A percentile compares a stretch with the other conserved stretches of the same genome.
These are phyloP conservation scores for Xylaria venustula DNA, from an alignment of 495 filamentous ascomycete genomes.

Conservation along the genomic window DNA sequence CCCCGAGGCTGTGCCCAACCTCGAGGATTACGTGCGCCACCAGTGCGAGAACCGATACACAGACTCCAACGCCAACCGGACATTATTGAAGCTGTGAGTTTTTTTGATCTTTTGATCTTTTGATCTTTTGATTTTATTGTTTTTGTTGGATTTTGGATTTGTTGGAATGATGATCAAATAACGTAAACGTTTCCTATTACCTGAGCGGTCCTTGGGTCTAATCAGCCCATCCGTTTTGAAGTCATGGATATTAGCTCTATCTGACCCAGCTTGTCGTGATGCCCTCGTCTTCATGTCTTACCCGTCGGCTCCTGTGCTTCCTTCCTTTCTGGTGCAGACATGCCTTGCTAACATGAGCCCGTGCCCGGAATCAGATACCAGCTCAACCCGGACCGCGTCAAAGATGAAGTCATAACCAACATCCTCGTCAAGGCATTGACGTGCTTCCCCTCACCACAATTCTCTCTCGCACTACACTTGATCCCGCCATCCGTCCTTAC, in stretches of 20 bases:
- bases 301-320: not conserved
- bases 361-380: slow-evolving; percentile 69
- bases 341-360: slow-evolving; percentile 12
- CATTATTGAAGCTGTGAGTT: slow-evolving; percentile 95
- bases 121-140: no score
- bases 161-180: slow-evolving; percentile 65
- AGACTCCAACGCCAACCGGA: slow-evolving; percentile 95
- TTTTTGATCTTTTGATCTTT: not conserved
- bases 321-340: not conserved
- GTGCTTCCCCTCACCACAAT: slow-evolving; percentile 95
- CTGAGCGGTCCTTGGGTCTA: slow-evolving; percentile 58
- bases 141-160: no score
- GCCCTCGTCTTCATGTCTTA: not conserved
- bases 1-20: slow-evolving; percentile 87
- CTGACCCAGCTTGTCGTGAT: slow-evolving; percentile 50
- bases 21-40: slow-evolving; percentile 91
- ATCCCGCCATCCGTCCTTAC: slow-evolving; percentile 57
- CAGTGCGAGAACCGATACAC: slow-evolving; percentile 94
- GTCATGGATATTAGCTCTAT: slow-evolving; percentile 61
- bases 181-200: slow-evolving; percentile 98
- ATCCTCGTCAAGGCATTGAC: slow-evolving; percentile 97
- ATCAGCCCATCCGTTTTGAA: slow-evolving; percentile 47
- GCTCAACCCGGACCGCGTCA: slow-evolving; percentile 98
- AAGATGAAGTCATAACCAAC: slow-evolving; percentile 95
- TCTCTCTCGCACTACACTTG: slow-evolving; percentile 88